phyloP scores from a whole-genome alignment of 78 protist genomes.

The Planoprotostelium fungivorum region DNA sequence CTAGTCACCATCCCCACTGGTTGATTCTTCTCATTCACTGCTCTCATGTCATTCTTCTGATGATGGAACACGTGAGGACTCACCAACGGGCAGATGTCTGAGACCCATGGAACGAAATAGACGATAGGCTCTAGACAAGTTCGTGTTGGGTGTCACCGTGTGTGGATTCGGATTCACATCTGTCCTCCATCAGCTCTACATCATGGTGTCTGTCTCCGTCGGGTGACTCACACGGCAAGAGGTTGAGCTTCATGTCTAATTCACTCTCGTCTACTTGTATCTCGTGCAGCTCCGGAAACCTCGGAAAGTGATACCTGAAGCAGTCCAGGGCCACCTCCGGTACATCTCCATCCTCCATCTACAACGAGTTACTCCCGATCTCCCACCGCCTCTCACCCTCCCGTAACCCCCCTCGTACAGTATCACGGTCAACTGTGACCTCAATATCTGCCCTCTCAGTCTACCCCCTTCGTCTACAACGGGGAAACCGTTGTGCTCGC shows the following conservation, averaged over 20 bases:
- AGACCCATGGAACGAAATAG: constrained; percentile 58
- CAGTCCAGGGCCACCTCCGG: neutral
- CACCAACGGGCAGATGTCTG: constrained; percentile 55
- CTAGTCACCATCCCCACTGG: neutral
- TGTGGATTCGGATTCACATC: neutral
- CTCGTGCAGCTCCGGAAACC: neutral
- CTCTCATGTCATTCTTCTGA: neutral
- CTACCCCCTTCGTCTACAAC: constrained; percentile 34
- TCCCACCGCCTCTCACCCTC: no score
- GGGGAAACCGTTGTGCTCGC: constrained; percentile 66
- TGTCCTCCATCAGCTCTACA: no score
- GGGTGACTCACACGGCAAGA: neutral
- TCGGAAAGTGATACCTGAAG: neutral
- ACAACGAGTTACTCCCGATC: no score
- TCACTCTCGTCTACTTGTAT: neutral
- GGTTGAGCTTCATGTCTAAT: neutral
- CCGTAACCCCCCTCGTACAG: constrained; percentile 10
- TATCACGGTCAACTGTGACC: constrained; percentile 41
- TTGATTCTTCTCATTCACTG: neutral
- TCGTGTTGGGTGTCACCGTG: neutral
- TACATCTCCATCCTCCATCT: no score
- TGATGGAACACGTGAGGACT: neutral
- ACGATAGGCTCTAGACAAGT: constrained; percentile 29
- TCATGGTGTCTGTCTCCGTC: no score
- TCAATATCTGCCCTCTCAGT: constrained; percentile 29